phyloP scores from a whole-genome alignment of 495 filamentous ascomycete species.

The Lasiosphaeris hirsuta region DNA sequence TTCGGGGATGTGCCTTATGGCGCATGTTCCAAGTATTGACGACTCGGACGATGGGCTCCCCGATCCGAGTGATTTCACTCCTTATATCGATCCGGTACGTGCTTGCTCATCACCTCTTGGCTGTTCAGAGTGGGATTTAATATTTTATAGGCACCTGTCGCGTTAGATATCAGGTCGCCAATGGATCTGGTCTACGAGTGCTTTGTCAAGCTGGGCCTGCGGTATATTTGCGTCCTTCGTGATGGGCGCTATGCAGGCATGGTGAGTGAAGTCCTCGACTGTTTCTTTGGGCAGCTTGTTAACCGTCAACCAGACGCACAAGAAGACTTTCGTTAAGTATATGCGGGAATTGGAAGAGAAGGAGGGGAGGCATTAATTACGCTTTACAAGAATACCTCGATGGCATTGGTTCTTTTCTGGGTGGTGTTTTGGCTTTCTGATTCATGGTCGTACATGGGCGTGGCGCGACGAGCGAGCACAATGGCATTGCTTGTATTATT shows the following conservation, averaged over 20 bases:
- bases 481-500: too few species aligned
- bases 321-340: slow-evolving; percentile 95
- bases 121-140: background rate
- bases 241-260: slow-evolving; percentile 86
- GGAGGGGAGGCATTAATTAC: slow-evolving; percentile 26
- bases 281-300: slow-evolving; percentile 10
- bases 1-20: slow-evolving; percentile 76
- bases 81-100: slow-evolving; percentile 77
- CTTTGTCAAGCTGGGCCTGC: slow-evolving; percentile 88
- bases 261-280: slow-evolving; percentile 45
- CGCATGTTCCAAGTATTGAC: slow-evolving; percentile 52
- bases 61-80: slow-evolving; percentile 80
- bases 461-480: too few species aligned
- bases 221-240: slow-evolving; percentile 85
- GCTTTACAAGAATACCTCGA: too few species aligned
- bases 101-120: too few species aligned
- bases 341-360: slow-evolving; percentile 74
- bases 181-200: slow-evolving; percentile 97
- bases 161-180: slow-evolving; percentile 82
- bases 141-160: slow-evolving; percentile 63
- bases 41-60: slow-evolving; percentile 56
- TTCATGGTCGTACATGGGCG: too few species aligned
- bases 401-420: too few species aligned
- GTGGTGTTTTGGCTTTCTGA: too few species aligned
- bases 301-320: slow-evolving; percentile 59